Evolutionary conservation across 768 basidiomycete genomes (phyloP).

Genomic region (Mycena latifolia): DNA sequence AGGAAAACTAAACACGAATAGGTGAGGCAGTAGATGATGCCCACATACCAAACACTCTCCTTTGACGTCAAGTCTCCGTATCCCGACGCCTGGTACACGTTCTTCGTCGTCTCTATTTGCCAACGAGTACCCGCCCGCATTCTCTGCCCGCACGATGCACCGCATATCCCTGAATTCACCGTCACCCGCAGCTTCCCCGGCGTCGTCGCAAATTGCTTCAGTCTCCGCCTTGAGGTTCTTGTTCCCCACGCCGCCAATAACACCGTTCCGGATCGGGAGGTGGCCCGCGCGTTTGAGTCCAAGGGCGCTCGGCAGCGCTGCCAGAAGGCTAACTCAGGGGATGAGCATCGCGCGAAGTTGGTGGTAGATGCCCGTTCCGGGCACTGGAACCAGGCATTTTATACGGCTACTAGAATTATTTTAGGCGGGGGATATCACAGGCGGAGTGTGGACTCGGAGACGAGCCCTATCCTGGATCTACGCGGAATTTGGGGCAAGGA

Average conservation of each 20-base stretch:
- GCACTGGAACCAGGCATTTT: no score
- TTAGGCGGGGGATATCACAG: no score
- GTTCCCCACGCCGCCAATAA: constrained; percentile 61
- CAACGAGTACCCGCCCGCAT: no score
- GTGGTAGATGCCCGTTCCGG: no score
- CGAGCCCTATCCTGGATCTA: no score
- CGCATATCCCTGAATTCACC: constrained; percentile 27
- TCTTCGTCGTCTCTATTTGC: constrained; percentile 39
- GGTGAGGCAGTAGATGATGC: no score
- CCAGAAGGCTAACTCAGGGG: no score
- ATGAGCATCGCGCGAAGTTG: no score
- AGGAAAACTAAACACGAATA: neutral
- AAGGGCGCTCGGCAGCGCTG: no score
- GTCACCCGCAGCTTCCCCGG: constrained; percentile 30
- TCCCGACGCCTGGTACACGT: constrained; percentile 55
- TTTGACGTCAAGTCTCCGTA: constrained; percentile 54
- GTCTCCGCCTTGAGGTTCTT: constrained; percentile 12
- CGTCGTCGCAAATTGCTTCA: constrained; percentile 33
- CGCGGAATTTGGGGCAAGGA: no score
- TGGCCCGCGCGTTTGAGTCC: constrained; percentile 51
- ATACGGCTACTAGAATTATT: no score
- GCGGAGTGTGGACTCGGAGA: no score
- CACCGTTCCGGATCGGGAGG: constrained; percentile 62
- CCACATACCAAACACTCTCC: constrained; percentile 56
- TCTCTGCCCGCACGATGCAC: neutral